Conservation (phyloP, 2,329 filamentous ascomycete genomes). For the Alternaria solani region DNA sequence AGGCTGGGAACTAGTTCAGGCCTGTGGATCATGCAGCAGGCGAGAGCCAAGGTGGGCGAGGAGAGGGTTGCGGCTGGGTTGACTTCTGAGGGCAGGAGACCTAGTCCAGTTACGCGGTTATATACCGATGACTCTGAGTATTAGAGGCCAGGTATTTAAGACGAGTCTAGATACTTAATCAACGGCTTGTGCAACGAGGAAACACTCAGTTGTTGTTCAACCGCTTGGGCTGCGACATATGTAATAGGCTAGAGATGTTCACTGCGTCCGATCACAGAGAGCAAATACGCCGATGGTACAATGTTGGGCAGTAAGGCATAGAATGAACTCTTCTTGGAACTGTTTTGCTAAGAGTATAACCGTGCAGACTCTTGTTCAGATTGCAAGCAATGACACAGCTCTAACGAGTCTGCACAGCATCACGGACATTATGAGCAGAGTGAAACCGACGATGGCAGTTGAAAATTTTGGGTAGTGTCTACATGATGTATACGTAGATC, state of each 20-base stretch:
- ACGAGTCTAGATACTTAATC: neutral
- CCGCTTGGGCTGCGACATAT: neutral
- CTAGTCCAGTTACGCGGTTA: constrained; percentile 42
- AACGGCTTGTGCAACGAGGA: neutral
- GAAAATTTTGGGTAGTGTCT: constrained; percentile 45
- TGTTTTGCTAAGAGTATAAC: neutral
- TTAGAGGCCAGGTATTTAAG: neutral
- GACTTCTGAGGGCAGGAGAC: constrained; percentile 20
- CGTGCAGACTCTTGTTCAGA: neutral
- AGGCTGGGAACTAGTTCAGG: constrained; percentile 65
- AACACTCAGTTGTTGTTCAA: neutral
- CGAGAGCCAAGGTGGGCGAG: constrained; percentile 34
- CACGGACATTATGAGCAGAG: neutral
- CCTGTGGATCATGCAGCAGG: constrained; percentile 63
- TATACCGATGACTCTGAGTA: constrained; percentile 47
- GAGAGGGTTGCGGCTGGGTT: constrained; percentile 32
- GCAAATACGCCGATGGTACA: neutral
- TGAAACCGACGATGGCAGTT: constrained; percentile 40
- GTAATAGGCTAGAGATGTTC: neutral
- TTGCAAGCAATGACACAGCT: neutral
- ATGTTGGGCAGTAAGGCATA: neutral
- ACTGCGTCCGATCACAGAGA: no score
- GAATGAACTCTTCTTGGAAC: neutral
- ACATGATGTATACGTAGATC: constrained; percentile 39
- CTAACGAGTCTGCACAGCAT: neutral